Conservation (phyloP, 2,329 filamentous ascomycete genomes). For the Aspergillus neotritici region DNA sequence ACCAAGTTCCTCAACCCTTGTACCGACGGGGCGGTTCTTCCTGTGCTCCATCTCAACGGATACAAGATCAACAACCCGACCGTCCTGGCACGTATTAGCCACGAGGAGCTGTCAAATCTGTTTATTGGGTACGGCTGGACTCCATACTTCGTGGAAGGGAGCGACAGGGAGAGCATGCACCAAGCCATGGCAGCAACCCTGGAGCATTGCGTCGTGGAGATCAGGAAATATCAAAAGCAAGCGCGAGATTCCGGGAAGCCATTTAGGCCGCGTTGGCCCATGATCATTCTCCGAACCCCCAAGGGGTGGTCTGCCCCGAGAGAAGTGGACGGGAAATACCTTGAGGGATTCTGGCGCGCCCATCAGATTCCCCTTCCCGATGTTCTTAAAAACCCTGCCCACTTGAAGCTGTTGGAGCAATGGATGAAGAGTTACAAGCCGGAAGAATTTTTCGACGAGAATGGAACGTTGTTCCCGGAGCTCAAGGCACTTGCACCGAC, state of each 20-base stretch:
- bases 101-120: constrained; percentile 64
- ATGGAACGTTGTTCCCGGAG: constrained; percentile 58
- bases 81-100: constrained; percentile 65
- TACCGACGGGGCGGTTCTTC: constrained; percentile 69
- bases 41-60: constrained; percentile 72
- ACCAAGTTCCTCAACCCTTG: constrained; percentile 78
- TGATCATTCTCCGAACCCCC: constrained; percentile 70
- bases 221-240: constrained; percentile 63
- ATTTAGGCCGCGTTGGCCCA: constrained; percentile 68
- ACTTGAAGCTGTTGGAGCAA: constrained; percentile 63
- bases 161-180: constrained; percentile 68
- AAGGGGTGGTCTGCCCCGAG: constrained; percentile 76
- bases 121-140: constrained; percentile 73
- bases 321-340: constrained; percentile 63
- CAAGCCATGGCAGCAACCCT: constrained; percentile 75
- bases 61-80: constrained; percentile 84
- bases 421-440: constrained; percentile 76
- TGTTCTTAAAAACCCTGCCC: constrained; percentile 58
- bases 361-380: constrained; percentile 74
- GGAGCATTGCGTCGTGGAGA: constrained; percentile 66
- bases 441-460: constrained; percentile 61
- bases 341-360: constrained; percentile 72
- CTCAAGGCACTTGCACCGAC: constrained; percentile 60
- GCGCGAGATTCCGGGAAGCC: constrained; percentile 64
- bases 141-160: constrained; percentile 74